Conservation (phyloP, 2,329 filamentous ascomycete species). For the Xylariaceae sp. region DNA sequence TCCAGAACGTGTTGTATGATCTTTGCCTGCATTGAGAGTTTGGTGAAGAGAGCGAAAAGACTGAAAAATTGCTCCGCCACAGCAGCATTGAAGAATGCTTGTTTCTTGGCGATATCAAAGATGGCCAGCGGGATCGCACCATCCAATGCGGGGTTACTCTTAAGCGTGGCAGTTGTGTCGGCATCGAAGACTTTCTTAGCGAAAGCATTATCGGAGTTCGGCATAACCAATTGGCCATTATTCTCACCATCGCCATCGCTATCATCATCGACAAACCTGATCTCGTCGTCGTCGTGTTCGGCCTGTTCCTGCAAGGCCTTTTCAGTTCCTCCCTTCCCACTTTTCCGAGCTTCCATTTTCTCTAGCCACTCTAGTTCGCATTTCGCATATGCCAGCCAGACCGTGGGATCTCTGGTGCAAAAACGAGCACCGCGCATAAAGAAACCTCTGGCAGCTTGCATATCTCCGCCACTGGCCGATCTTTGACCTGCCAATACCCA, state of each 20-base stretch:
- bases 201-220: constrained; percentile 39
- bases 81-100: constrained; percentile 61
- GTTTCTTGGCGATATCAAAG: constrained; percentile 78
- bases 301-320: constrained; percentile 51
- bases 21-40: constrained; percentile 57
- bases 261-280: constrained; percentile 40
- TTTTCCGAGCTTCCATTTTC: constrained; percentile 69
- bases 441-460: constrained; percentile 74
- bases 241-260: constrained; percentile 40
- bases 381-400: constrained; percentile 89
- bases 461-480: constrained; percentile 75
- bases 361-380: constrained; percentile 89
- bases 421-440: constrained; percentile 89
- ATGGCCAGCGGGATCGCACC: constrained; percentile 93
- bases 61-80: constrained; percentile 75
- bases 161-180: constrained; percentile 46
- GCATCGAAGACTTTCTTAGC: constrained; percentile 43
- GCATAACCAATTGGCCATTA: constrained; percentile 38
- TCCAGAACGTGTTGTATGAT: constrained; percentile 71
- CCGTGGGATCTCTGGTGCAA: constrained; percentile 63
- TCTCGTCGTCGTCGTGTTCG: constrained; percentile 42
- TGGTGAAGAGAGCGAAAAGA: constrained; percentile 65
- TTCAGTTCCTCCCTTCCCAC: constrained; percentile 38
- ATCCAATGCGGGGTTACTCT: constrained; percentile 74
- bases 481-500: constrained; percentile 83